Conservation (phyloP, 441 rosid species). For the Aleurites moluccanus region DNA sequence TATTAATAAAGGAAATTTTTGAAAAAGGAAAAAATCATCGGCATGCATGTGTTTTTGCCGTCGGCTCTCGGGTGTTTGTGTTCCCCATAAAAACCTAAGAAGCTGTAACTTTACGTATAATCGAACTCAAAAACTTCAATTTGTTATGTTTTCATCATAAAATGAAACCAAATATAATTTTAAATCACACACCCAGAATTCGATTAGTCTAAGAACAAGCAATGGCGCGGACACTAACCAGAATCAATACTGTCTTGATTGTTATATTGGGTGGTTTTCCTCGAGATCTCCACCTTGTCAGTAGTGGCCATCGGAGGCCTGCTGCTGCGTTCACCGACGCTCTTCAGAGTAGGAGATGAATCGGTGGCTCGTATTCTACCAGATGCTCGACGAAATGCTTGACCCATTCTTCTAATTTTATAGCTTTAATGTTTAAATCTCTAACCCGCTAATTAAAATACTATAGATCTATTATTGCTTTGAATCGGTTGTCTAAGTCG, state of each 20-base stretch:
- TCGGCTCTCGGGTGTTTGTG: no score
- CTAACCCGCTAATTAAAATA: no score
- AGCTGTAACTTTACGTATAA: no score
- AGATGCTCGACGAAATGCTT: constrained; percentile 42
- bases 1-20: no score
- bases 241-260: constrained; percentile 20
- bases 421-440: background rate
- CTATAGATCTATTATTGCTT: no score
- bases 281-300: constrained; percentile 23
- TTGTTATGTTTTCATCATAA: no score
- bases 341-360: constrained; percentile 24
- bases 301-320: constrained; percentile 3
- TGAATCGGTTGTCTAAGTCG: background rate
- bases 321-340: constrained; percentile 7
- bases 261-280: constrained; percentile 6
- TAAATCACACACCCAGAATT: background rate
- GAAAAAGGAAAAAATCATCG: no score
- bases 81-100: background rate
- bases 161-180: background rate
- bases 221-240: constrained; percentile 17
- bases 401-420: constrained; percentile 23
- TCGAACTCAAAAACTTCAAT: no score
- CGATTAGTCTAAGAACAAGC: background rate
- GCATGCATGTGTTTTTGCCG: no score
- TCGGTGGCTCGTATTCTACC: constrained; percentile 29